Base-by-base conservation (phyloP, 192 early-diverging fungal genomes). In the Pilaira anomala region DNA sequence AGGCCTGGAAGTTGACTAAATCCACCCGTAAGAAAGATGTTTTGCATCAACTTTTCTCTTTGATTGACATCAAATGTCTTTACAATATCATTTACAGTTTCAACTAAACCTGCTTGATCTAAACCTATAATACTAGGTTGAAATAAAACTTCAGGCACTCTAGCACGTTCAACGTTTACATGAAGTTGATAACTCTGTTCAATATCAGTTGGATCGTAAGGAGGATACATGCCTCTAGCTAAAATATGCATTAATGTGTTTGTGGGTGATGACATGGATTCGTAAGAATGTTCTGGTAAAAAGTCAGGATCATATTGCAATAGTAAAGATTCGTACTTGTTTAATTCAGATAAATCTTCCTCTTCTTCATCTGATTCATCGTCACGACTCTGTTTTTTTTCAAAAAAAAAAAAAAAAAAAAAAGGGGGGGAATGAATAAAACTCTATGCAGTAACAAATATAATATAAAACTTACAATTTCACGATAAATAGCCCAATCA, bases 401-500 rank as follows among this genome's bases (percentile, higher is more conserved):
- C n/a, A n/a, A n/a, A n/a, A n/a, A n/a, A n/a, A n/a, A n/a, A n/a
- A n/a, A n/a, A n/a, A n/a, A n/a, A n/a, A n/a, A n/a, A n/a, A n/a
- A n/a, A n/a, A n/a, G n/a, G n/a, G n/a, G n/a, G n/a, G n/a, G n/a
- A 48, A 49, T 30, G 16, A n/a, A n/a, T n/a, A n/a, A 25, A 18
- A 25, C 3, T 29, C 5, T 22, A 44, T n/a, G 30, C 13, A 24
- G 9, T 18, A 19, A 39, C 30, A 42, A 19, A 0, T 12, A 33
- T 19, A 18, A 11, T 19, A 30, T 18, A 22, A 9, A 18, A 67
- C 84, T 74, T 84, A 90, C 89, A 58, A 97, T 93, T 68, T 92
- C 89, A 41, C 91, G 82, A 66, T 97, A 97, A 40, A 97, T 82
- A 69, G 85, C 84, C 94, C 94, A 97, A 73, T 95, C 93, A 8